These are phyloP conservation scores for Dactylellina haptotyla DNA, from an alignment of 2,329 filamentous ascomycete species.

Conservation along the genomic window DNA sequence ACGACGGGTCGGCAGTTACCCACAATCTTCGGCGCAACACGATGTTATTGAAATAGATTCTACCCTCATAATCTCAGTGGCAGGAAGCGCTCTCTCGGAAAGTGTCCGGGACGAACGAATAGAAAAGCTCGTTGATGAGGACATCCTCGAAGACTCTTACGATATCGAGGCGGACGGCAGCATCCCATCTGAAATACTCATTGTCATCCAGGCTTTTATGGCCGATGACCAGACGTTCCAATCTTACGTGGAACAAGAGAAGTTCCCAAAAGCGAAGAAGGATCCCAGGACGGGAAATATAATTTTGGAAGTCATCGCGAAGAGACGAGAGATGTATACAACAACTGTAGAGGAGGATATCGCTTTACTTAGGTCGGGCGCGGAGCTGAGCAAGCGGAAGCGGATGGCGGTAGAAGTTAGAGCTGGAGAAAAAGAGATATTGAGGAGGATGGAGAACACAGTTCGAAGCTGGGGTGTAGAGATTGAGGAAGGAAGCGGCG, in stretches of 20 bases:
- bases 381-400: slow-evolving; percentile 60
- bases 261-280: slow-evolving; percentile 50
- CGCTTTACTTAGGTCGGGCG: slow-evolving; percentile 31
- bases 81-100: slow-evolving; percentile 51
- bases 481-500: background rate
- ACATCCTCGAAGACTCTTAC: slow-evolving; percentile 77
- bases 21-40: slow-evolving; percentile 77
- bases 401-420: slow-evolving; percentile 75
- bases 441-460: slow-evolving; percentile 60
- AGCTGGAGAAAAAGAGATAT: slow-evolving; percentile 76
- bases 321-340: slow-evolving; percentile 57
- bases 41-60: slow-evolving; percentile 84
- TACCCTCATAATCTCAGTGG: slow-evolving; percentile 65
- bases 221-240: slow-evolving; percentile 38
- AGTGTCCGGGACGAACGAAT: slow-evolving; percentile 63
- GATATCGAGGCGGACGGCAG: slow-evolving; percentile 67
- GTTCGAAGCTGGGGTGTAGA: slow-evolving; percentile 26
- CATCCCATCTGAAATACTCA: slow-evolving; percentile 57
- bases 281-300: slow-evolving; percentile 55
- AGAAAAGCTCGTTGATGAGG: slow-evolving; percentile 60
- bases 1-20: slow-evolving; percentile 87
- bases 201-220: slow-evolving; percentile 42
- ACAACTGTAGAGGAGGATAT: slow-evolving; percentile 31
- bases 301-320: slow-evolving; percentile 60
- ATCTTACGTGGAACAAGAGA: slow-evolving; percentile 29